phyloP scores from a whole-genome alignment of 768 basidiomycete species.

The Cubamyces sp. region DNA sequence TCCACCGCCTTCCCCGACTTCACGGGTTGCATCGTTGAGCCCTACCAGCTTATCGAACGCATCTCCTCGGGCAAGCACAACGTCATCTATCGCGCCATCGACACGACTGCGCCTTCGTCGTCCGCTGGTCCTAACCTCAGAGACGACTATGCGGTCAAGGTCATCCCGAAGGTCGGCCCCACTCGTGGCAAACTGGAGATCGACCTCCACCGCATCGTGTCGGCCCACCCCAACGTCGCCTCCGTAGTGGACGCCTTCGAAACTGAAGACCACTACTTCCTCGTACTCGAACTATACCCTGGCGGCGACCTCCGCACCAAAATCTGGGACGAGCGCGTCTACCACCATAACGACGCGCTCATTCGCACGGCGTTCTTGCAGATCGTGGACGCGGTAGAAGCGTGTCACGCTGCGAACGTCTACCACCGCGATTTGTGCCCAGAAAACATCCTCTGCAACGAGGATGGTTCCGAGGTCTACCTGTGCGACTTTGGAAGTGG shows the following conservation, averaged over 20 bases:
- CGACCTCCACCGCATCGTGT: constrained; percentile 54
- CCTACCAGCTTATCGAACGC: constrained; percentile 69
- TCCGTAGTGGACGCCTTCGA: constrained; percentile 66
- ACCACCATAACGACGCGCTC: constrained; percentile 34
- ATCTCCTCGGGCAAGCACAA: constrained; percentile 93
- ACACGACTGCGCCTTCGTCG: constrained; percentile 30
- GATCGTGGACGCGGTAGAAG: constrained; percentile 54
- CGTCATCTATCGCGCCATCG: constrained; percentile 88
- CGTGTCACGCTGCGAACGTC: constrained; percentile 52
- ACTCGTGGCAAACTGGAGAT: constrained; percentile 56
- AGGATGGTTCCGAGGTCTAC: constrained; percentile 44
- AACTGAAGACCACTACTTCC: constrained; percentile 65
- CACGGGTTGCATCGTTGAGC: constrained; percentile 50
- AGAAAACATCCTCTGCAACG: constrained; percentile 81
- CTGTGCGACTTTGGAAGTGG: constrained; percentile 49
- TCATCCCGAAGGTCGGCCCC: constrained; percentile 19
- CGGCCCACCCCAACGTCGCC: constrained; percentile 65
- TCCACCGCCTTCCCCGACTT: constrained; percentile 20
- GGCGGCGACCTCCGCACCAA: constrained; percentile 51
- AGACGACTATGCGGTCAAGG: constrained; percentile 28
- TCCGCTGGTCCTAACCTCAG: neutral
- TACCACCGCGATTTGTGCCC: constrained; percentile 99
- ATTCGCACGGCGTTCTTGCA: constrained; percentile 45
- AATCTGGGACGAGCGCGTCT: constrained; percentile 41
- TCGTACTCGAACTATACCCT: constrained; percentile 55